Evolutionary conservation across 1,139 yeast genomes (phyloP), one percentile per base, ranked within the genome.

Genomic region (Debaryomyces sp.): DNA sequence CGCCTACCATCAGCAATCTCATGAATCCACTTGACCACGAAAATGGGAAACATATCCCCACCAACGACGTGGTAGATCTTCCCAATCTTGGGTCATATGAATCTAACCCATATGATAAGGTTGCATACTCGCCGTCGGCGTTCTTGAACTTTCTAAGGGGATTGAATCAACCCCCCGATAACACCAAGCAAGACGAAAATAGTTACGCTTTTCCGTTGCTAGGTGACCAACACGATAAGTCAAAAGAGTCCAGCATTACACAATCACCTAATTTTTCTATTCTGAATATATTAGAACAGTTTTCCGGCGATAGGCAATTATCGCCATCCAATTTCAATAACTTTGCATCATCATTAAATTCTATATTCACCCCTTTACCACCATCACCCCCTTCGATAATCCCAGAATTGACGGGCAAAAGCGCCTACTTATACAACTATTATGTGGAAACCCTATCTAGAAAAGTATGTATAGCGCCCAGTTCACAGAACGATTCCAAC

Each of bases 381-480:
- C 43, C 29, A 48, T 49, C 50, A 4, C 43, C 54, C 5, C 61
- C 61, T 8, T 44, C 59, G 4, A 46, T 50, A n/a, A 46, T 60
- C 10, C 67, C 66, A 1, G 61, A 58, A 38, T 45, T 64, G 3
- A 54, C 62, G 21, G 52, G 59, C 17, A 55, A 59, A 23, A 54
- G 56, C 26, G 50, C 59, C 36, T 63, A 72, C 52, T 67, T 87
- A 18, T 87, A 84, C 61, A 82, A 82, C 48, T 87, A 87, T 60
- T 89, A 86, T 62, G 78, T 83, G 41, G 82, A 83, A 50, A 78
- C 77, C 29, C 70, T 87, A 45, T 80, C 88, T 5, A 70, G 71
- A 13, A 73, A 81, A 46, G 80, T 87, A 12, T 82, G 88, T 13
- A 81, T 87, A 45, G 85, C 89, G 1, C 88, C 94, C 4, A 50